phyloP scores from a whole-genome alignment of 169 alveolate genomes.

The Fabrea salina region DNA sequence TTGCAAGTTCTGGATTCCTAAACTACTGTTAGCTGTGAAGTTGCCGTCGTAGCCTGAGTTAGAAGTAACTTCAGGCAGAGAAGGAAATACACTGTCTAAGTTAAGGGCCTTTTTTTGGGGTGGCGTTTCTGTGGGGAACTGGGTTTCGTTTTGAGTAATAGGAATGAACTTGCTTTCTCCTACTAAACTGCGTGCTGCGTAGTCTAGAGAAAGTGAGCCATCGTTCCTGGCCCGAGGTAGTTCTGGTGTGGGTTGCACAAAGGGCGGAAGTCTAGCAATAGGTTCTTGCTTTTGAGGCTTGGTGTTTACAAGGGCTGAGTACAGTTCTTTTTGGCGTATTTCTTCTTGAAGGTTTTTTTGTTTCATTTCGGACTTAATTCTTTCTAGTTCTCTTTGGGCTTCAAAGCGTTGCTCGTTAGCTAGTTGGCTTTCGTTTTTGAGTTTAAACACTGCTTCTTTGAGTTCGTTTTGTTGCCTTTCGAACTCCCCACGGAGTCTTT shows the following conservation, averaged over 20 bases:
- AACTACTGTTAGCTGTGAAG: neutral
- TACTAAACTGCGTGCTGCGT: neutral
- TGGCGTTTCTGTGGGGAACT: neutral
- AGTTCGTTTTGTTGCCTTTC: neutral
- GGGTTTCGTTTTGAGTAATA: neutral
- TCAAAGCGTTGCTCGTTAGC: constrained; percentile 16
- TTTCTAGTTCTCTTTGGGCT: constrained; percentile 4
- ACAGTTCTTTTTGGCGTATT: constrained; percentile 29
- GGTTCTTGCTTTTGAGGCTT: neutral
- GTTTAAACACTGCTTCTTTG: neutral
- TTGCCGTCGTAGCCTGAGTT: neutral
- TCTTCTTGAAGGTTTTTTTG: constrained; percentile 24
- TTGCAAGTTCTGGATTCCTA: neutral
- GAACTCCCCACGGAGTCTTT: neutral
- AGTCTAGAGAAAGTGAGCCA: neutral
- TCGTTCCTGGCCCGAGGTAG: neutral
- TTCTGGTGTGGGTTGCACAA: neutral
- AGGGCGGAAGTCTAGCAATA: constrained; percentile 9
- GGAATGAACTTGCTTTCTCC: constrained; percentile 32
- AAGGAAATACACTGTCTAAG: constrained; percentile 7
- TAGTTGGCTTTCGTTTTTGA: constrained; percentile 6
- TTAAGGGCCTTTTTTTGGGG: neutral
- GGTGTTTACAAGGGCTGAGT: neutral
- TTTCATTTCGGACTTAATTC: constrained; percentile 4
- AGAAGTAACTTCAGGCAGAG: neutral